Conservation (phyloP, 139 green algal species). For the Picocystis salinarum region DNA sequence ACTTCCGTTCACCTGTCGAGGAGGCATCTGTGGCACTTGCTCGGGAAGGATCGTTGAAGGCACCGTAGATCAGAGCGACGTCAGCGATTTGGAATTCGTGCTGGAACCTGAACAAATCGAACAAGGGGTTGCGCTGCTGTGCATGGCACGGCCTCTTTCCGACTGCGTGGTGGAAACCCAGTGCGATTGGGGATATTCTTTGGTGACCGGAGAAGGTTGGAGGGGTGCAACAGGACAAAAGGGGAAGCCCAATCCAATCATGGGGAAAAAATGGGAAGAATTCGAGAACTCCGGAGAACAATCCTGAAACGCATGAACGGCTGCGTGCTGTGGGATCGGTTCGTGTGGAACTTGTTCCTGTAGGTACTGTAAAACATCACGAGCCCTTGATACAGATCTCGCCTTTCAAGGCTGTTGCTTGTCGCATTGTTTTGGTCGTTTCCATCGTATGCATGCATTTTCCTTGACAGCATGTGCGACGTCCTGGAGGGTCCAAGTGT, state of each 20-base stretch:
- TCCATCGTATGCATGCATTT: too few species aligned
- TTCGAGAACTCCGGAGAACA: too few species aligned
- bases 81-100: slow-evolving; percentile 69
- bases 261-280: slow-evolving; percentile 3
- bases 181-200: slow-evolving; percentile 72
- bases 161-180: slow-evolving; percentile 62
- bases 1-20: slow-evolving; percentile 72
- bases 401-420: too few species aligned
- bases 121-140: slow-evolving; percentile 68
- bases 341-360: too few species aligned
- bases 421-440: too few species aligned
- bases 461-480: too few species aligned
- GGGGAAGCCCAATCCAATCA: neutral
- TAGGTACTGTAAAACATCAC: too few species aligned
- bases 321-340: too few species aligned
- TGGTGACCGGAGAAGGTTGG: slow-evolving; percentile 69
- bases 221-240: slow-evolving; percentile 61
- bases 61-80: slow-evolving; percentile 55
- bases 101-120: slow-evolving; percentile 53
- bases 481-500: too few species aligned
- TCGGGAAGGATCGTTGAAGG: slow-evolving; percentile 50
- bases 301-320: too few species aligned
- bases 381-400: too few species aligned
- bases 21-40: slow-evolving; percentile 55
- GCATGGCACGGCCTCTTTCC: slow-evolving; percentile 57